phyloP scores from a whole-genome alignment of 306 rosid genomes.

The Cyclanthera cordifolia region DNA sequence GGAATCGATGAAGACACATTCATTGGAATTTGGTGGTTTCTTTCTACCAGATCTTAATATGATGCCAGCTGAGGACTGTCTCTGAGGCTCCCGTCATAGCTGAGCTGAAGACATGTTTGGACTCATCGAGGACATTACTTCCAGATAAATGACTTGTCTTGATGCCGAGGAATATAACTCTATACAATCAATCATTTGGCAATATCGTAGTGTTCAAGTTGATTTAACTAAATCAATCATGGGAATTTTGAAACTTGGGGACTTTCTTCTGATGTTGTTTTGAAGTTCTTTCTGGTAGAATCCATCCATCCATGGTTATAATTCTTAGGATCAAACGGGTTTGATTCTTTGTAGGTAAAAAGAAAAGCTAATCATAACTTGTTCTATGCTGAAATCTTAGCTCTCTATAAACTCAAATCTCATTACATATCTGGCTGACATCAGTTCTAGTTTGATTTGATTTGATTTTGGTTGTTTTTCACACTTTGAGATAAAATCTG shows the following conservation, averaged over 20 bases:
- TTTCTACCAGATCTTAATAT: conserved; percentile 19
- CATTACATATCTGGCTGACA: too few relatives aligned
- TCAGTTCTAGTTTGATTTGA: too few relatives aligned
- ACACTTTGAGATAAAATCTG: too few relatives aligned
- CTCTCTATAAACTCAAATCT: too few relatives aligned
- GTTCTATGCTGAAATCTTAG: background rate
- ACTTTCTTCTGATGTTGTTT: too few relatives aligned
- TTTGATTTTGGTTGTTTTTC: too few relatives aligned
- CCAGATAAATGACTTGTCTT: background rate
- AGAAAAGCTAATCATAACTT: conserved; percentile 2
- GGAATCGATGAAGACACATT: background rate
- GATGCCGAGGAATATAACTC: background rate
- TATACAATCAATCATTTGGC: background rate
- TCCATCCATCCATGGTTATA: too few relatives aligned
- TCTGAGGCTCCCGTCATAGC: background rate
- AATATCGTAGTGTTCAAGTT: background rate
- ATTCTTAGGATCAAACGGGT: conserved; percentile 7
- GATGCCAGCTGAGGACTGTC: conserved; percentile 18
- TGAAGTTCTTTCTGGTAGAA: too few relatives aligned
- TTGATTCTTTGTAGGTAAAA: conserved; percentile 15
- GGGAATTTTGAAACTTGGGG: background rate
- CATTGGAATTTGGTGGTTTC: background rate
- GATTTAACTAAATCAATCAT: background rate
- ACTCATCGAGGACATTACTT: background rate
- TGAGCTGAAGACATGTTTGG: background rate